These are phyloP conservation scores for Gossypium lobatum DNA, from an alignment of 441 rosid species.

Conservation along the genomic window DNA sequence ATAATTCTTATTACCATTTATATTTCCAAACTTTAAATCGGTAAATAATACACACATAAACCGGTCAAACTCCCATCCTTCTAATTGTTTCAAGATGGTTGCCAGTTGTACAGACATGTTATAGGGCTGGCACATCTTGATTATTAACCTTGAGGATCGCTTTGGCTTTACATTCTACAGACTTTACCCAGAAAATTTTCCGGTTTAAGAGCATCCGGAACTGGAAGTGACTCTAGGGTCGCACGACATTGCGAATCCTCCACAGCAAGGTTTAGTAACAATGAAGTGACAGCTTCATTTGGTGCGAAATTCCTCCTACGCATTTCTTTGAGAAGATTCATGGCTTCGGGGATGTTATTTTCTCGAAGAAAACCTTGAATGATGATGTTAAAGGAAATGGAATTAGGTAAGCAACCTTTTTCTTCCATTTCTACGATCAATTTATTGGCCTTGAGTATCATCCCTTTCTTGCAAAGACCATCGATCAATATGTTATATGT, in stretches of 20 bases:
- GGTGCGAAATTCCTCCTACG: conserved; percentile 21
- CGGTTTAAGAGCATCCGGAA: background rate
- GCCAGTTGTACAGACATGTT: background rate
- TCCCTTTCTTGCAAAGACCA: conserved; percentile 29
- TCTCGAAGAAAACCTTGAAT: conserved; percentile 25
- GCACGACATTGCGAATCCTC: conserved; percentile 10
- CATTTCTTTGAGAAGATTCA: conserved; percentile 25
- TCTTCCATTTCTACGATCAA: conserved; percentile 27
- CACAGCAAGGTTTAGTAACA: conserved; percentile 7
- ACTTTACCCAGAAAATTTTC: background rate
- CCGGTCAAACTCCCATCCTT: no score
- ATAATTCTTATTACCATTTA: no score
- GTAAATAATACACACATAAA: no score
- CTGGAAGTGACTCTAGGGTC: conserved; percentile 15
- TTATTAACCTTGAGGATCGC: background rate
- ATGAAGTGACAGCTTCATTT: conserved; percentile 13
- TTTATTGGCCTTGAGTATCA: conserved; percentile 25
- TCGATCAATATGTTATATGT: conserved; percentile 27
- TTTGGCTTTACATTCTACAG: background rate
- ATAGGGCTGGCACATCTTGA: background rate
- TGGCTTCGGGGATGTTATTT: conserved; percentile 10
- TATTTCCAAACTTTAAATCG: no score
- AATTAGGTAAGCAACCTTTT: conserved; percentile 27
- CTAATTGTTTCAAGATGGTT: no score
- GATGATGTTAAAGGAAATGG: conserved; percentile 21